phyloP scores from a whole-genome alignment of 345 rosid species.

The Eucalyptus grandis region DNA sequence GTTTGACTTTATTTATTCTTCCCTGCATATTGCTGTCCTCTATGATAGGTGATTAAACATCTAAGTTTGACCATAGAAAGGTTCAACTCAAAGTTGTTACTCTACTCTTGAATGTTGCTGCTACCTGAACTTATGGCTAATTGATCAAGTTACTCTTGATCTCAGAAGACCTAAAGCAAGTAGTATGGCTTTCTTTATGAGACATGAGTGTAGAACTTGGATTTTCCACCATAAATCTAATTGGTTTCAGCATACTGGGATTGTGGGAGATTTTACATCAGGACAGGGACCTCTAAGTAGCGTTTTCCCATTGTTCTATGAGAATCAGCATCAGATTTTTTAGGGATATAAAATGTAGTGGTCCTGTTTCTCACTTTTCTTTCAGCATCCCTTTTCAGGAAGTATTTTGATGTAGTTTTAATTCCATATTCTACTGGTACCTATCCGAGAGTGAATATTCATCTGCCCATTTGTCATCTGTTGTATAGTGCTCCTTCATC shows the following conservation, averaged over 20 bases:
- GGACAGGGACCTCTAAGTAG: neutral
- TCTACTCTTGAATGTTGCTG: neutral
- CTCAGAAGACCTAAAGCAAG: neutral
- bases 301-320: neutral
- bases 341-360: neutral
- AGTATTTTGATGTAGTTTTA: neutral
- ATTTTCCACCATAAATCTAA: neutral
- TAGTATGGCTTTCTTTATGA: neutral
- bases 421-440: neutral
- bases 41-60: neutral
- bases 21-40: neutral
- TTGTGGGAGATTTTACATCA: neutral
- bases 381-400: neutral
- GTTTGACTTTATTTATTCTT: neutral
- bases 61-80: neutral
- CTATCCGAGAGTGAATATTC: neutral
- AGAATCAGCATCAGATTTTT: neutral
- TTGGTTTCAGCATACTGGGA: neutral
- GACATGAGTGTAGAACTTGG: neutral
- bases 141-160: neutral
- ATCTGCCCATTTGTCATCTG: neutral
- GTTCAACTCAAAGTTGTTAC: neutral
- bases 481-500: slow-evolving; percentile 63
- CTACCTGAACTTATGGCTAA: neutral
- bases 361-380: neutral